These are phyloP conservation scores for Mortierella sp. DNA, from an alignment of 371 early-diverging fungal genomes.

Conservation along the genomic window DNA sequence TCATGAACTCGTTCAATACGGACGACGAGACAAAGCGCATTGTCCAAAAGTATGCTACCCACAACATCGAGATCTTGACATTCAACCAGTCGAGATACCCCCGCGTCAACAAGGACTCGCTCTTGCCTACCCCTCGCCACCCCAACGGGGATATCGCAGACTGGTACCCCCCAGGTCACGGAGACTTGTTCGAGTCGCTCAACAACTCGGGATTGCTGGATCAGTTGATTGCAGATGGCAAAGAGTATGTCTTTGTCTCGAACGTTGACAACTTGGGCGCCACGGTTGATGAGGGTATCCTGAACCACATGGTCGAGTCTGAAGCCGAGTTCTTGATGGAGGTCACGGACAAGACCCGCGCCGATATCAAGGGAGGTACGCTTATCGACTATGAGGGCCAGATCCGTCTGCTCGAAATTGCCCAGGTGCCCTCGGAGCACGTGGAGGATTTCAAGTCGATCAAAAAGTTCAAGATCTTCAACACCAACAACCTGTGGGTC, in stretches of 20 bases:
- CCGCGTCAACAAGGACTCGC: slow-evolving; percentile 94
- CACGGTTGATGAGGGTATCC: slow-evolving; percentile 95
- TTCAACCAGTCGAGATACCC: slow-evolving; percentile 99
- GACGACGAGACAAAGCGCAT: slow-evolving; percentile 97
- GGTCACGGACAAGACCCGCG: slow-evolving; percentile 99
- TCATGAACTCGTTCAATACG: slow-evolving; percentile 99
- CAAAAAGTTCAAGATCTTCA: slow-evolving; percentile 99
- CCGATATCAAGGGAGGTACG: slow-evolving; percentile 99
- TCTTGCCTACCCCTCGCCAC: slow-evolving; percentile 90
- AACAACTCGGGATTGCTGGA: slow-evolving; percentile 97
- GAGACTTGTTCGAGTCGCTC: slow-evolving; percentile 97
- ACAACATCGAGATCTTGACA: slow-evolving; percentile 93
- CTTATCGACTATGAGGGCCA: slow-evolving; percentile 97
- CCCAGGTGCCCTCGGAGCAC: slow-evolving; percentile 98
- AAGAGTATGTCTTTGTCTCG: slow-evolving; percentile 99
- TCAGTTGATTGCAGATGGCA: slow-evolving; percentile 95
- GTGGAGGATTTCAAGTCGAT: slow-evolving; percentile 99
- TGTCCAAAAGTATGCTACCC: slow-evolving; percentile 95
- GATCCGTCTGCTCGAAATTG: slow-evolving; percentile 98
- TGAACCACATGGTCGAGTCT: slow-evolving; percentile 93
- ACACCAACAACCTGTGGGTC: slow-evolving; percentile 99
- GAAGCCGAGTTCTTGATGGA: slow-evolving; percentile 99
- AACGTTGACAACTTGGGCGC: slow-evolving; percentile 99
- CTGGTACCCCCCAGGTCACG: slow-evolving; percentile 99
- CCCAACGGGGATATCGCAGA: slow-evolving; percentile 63